Conservation (phyloP, 805 yeast species). For the Yamadazyma philogaea region DNA sequence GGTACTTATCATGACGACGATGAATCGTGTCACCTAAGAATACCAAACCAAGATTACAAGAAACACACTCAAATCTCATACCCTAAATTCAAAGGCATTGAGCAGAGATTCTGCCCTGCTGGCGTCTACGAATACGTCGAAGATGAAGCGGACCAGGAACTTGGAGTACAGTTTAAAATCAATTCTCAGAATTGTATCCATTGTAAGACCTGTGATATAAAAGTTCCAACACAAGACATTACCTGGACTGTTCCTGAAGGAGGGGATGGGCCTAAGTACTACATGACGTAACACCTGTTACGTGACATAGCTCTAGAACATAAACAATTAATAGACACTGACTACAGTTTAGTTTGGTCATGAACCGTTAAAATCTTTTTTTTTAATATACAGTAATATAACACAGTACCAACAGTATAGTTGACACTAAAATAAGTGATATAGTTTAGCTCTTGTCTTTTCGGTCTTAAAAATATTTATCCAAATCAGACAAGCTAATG, state of each 20-base stretch:
- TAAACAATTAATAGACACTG: neutral
- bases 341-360: neutral
- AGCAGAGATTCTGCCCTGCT: slow-evolving; percentile 94
- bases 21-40: slow-evolving; percentile 82
- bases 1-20: slow-evolving; percentile 96
- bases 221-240: slow-evolving; percentile 92
- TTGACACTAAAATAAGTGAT: neutral
- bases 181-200: slow-evolving; percentile 97
- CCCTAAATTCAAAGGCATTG: slow-evolving; percentile 82
- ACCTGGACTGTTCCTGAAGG: slow-evolving; percentile 99
- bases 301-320: neutral
- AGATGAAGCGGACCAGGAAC: slow-evolving; percentile 46
- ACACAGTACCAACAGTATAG: slow-evolving; percentile 10
- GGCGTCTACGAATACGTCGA: slow-evolving; percentile 95
- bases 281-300: slow-evolving; percentile 52
- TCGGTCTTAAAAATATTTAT: slow-evolving; percentile 23
- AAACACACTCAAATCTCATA: slow-evolving; percentile 67
- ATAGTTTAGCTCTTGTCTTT: neutral
- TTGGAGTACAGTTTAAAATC: slow-evolving; percentile 84
- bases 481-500: slow-evolving; percentile 64
- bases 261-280: slow-evolving; percentile 97
- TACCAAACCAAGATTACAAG: slow-evolving; percentile 55
- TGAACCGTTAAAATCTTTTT: slow-evolving; percentile 6
- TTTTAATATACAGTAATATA: slow-evolving; percentile 17
- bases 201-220: slow-evolving; percentile 97